Evolutionary conservation across 192 early-diverging fungal genomes (phyloP), one percentile per base, ranked within the genome.

Genomic region (Irineochytrium annulatum): DNA sequence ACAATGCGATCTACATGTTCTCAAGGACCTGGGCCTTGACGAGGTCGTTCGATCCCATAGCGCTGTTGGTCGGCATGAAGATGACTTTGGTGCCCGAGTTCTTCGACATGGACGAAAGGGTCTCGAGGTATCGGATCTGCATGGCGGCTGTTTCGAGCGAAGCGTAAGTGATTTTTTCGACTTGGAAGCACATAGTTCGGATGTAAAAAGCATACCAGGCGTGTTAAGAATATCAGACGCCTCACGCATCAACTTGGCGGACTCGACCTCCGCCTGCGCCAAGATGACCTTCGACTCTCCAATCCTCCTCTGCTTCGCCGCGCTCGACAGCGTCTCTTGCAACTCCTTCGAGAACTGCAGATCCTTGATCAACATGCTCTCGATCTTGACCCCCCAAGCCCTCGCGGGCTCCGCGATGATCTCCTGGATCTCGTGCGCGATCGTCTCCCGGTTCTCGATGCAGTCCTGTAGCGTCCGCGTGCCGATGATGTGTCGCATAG

Each of bases 121-220:
- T 96, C 37, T 94, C 91, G 14, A 94, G 71, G 46, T 92, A 94
- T 28, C 92, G 84, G 57, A 96, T 96, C 75, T 96, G 91, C 76
- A 78, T 78, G 6, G 79, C 74, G 3, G 70, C 60, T n/a, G n/a
- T n/a, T n/a, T n/a, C n/a, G n/a, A n/a, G 30, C 17, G 14, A n/a
- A 29, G 34, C 0, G 30, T 16, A 70, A 19, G 32, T 24, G 5
- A 30, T n/a, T 26, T 28, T 29, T 34, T 20, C 22, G 37, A 29
- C 44, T 52, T 39, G 80, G 85, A 83, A 1, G n/a, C n/a, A n/a
- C n/a, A n/a, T n/a, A n/a, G n/a, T n/a, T n/a, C n/a, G n/a, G 83
- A 84, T 0, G 86, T 86, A n/a, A n/a, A n/a, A n/a, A n/a, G n/a
- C n/a, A n/a, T n/a, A n/a, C n/a, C n/a, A 13, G 89, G 88, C 1